Percentiles rank a stretch among this genome's conserved stretches.
These are phyloP conservation scores for Leishmania aethiopica DNA, from an alignment of 208 protist genomes.

Conservation along the genomic window DNA sequence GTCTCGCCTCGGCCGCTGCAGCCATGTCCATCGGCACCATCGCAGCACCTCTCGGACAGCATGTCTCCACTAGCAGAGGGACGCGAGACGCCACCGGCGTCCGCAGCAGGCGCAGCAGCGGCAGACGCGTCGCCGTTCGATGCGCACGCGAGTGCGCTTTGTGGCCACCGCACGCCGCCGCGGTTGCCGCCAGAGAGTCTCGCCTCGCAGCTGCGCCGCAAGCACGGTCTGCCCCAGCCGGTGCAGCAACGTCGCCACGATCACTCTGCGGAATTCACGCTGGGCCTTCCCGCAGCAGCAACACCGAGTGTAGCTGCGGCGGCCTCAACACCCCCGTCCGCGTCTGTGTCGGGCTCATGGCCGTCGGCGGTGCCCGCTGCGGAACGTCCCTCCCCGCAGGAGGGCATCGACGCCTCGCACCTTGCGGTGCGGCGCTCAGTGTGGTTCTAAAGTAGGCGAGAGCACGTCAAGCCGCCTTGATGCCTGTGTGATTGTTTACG, in stretches of 20 bases:
- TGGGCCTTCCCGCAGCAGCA: background rate
- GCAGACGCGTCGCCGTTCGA: background rate
- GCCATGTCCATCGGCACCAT: background rate
- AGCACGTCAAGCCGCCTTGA: background rate
- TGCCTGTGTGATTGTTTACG: background rate
- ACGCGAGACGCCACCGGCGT: background rate
- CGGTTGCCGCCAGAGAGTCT: constrained; percentile 23
- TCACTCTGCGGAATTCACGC: background rate
- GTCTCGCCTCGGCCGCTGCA: background rate
- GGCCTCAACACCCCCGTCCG: background rate
- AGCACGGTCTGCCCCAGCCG: constrained; percentile 20
- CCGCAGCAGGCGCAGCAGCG: background rate
- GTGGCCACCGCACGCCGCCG: constrained; percentile 6
- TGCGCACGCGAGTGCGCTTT: background rate
- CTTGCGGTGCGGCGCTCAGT: background rate
- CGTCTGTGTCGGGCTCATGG: constrained; percentile 2
- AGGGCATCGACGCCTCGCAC: background rate
- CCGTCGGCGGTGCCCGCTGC: background rate
- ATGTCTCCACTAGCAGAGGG: background rate
- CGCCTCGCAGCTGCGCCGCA: constrained; percentile 24
- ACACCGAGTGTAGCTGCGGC: background rate
- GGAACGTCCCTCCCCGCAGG: background rate
- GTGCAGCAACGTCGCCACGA: background rate
- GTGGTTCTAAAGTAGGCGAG: background rate
- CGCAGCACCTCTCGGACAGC: background rate